Percentiles rank a stretch among this genome's conserved stretches.
phyloP scores from a whole-genome alignment of 306 rosid species.

The Hippophae gyantsensis region DNA sequence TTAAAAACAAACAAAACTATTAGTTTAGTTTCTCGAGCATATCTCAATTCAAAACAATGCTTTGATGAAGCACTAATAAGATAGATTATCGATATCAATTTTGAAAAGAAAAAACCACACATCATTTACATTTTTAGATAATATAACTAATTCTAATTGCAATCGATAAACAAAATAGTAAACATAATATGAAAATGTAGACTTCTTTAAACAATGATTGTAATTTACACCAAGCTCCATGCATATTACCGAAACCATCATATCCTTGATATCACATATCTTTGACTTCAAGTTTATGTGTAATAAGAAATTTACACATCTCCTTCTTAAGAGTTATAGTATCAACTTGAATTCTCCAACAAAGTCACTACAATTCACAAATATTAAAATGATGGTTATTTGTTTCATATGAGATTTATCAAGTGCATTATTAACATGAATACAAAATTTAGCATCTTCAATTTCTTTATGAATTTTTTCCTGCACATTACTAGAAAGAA shows the following conservation, averaged over 20 bases:
- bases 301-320: not conserved
- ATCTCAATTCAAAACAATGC: too few species aligned
- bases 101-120: not conserved
- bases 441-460: too few species aligned
- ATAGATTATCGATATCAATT: not conserved
- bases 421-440: not conserved
- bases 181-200: not conserved
- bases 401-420: not conserved
- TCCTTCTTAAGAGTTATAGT: too few species aligned
- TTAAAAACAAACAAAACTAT: not conserved
- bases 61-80: too few species aligned
- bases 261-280: too few species aligned
- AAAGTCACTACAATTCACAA: not conserved
- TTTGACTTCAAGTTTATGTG: not conserved
- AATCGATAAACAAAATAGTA: not conserved
- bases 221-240: not conserved
- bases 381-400: not conserved
- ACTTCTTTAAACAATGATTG: not conserved
- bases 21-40: too few species aligned
- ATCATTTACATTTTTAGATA: not conserved
- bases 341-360: not conserved
- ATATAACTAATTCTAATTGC: not conserved
- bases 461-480: not conserved
- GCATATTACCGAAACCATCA: not conserved
- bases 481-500: too few species aligned